Percentiles rank a stretch among this genome's conserved stretches.
phyloP scores from a whole-genome alignment of 345 rosid species.

The Populus simonii region DNA sequence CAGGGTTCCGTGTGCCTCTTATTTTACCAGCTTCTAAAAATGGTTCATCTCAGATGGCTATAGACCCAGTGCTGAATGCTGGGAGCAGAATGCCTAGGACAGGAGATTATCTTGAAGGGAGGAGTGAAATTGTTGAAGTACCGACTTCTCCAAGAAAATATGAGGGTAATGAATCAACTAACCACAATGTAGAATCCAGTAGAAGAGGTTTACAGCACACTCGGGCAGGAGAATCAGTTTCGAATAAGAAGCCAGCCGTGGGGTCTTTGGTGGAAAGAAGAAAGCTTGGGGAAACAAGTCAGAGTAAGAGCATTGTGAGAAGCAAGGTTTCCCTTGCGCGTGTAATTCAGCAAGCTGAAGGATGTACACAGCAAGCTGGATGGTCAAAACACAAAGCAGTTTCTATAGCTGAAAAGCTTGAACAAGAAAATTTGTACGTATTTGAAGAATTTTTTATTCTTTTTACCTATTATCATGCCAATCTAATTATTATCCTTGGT shows the following conservation, averaged over 20 bases:
- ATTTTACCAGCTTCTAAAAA: constrained; percentile 43
- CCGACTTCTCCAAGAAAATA: constrained; percentile 42
- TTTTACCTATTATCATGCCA: not conserved
- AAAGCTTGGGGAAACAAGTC: constrained; percentile 48
- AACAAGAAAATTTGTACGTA: constrained; percentile 89
- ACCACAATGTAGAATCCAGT: constrained; percentile 30
- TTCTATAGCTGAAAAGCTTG: constrained; percentile 89
- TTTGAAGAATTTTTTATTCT: not conserved
- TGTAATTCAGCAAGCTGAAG: constrained; percentile 88
- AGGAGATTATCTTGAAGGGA: constrained; percentile 35
- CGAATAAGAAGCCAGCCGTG: constrained; percentile 23
- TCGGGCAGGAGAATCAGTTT: constrained; percentile 25
- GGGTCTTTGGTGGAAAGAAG: constrained; percentile 36
- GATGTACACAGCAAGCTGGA: constrained; percentile 54
- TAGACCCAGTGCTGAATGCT: constrained; percentile 17
- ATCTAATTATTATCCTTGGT: not conserved
- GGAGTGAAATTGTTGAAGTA: constrained; percentile 73
- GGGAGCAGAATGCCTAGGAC: constrained; percentile 22
- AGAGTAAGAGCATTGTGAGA: constrained; percentile 78
- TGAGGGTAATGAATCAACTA: constrained; percentile 26
- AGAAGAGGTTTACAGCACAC: constrained; percentile 27
- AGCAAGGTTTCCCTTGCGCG: constrained; percentile 86
- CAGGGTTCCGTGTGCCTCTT: constrained; percentile 28
- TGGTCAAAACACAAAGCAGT: constrained; percentile 90
- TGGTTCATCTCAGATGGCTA: constrained; percentile 32